Conservation (phyloP, 1,139 yeast species). For the Yamadazyma pseudoaaseri region DNA sequence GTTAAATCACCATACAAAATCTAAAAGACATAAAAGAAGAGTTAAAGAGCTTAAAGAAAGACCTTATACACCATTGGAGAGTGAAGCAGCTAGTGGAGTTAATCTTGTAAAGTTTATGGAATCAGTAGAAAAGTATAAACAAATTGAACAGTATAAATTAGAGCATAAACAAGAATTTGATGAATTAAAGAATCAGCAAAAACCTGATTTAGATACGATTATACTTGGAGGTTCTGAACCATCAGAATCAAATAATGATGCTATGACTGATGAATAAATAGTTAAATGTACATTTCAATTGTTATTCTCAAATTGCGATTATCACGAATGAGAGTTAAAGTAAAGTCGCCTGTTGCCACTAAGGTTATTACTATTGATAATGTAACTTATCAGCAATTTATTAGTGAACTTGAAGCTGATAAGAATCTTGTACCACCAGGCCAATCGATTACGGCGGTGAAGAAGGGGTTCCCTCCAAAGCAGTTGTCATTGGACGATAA, state of each 20-base stretch:
- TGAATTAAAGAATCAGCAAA: constrained; percentile 34
- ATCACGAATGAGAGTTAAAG: constrained; percentile 16
- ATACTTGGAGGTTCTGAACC: constrained; percentile 31
- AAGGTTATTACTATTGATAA: constrained; percentile 14
- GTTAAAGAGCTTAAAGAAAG: constrained; percentile 70
- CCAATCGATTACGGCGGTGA: constrained; percentile 23
- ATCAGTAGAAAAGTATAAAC: constrained; percentile 57
- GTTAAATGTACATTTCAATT: constrained; percentile 2
- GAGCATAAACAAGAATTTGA: constrained; percentile 40
- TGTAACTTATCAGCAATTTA: constrained; percentile 16
- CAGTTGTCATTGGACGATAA: constrained; percentile 28
- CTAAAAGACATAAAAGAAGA: constrained; percentile 84
- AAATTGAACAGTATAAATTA: constrained; percentile 36
- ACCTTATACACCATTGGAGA: constrained; percentile 85
- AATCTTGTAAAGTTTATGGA: constrained; percentile 66
- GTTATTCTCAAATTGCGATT: constrained; percentile 1
- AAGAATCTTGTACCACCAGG: constrained; percentile 15
- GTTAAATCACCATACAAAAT: constrained; percentile 66
- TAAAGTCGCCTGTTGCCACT: constrained; percentile 12
- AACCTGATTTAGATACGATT: constrained; percentile 41
- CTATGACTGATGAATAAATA: constrained; percentile 20
- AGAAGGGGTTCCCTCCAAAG: constrained; percentile 64
- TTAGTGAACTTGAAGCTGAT: constrained; percentile 15
- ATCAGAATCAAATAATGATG: constrained; percentile 18
- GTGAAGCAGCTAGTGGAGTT: constrained; percentile 86